Evolutionary conservation across 306 rosid species (phyloP), one percentile per base, ranked within the genome.

Genomic region (Quillaja saponaria): DNA sequence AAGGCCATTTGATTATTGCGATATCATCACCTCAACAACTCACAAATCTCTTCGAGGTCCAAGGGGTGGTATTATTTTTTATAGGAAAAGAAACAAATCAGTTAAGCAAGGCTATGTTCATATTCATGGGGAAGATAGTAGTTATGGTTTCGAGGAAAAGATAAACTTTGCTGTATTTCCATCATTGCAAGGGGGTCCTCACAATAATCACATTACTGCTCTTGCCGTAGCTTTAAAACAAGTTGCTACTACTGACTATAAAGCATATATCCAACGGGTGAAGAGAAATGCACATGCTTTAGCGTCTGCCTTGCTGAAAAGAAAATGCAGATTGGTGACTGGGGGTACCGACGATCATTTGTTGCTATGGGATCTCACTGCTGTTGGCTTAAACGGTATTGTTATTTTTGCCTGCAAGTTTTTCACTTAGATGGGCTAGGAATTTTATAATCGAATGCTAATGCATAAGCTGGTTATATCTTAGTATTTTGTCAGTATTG

Each of bases 11-110:
- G 83, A 87, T 59, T 80, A 72, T 66, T 84, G 96, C 78, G 88
- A 86, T 82, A 63, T 87, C 52, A 87, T 86, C 25, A 82, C 98
- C 20, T 91, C 95, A 58, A 88, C 95, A 37, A 91, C 92, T 14
- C 88, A 91, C 91, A 91, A 91, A 79, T 84, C 96, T 69, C 95
- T 86, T 58, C 76, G 84, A 42, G 98, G 92, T 67, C 92, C 95
- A 52, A 82, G 95, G 80, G 91, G 96, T 64, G 96, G 97, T 49
- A 85, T 91, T 50, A 71, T 90, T 60, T 87, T 91, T 68, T 83
- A 83, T 56, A 77, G 95, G 71, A 87, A 61, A 73, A 96, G 89
- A 52, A 5, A 78, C 31, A 87, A 81, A 78, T 64, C 78, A 46
- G 66, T 77, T 74, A 83, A 68, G 64, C 96, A 80, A 76, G 86